These are phyloP conservation scores for Raddia guianensis DNA, from an alignment of 176 grass and related monocot species.

Conservation along the genomic window DNA sequence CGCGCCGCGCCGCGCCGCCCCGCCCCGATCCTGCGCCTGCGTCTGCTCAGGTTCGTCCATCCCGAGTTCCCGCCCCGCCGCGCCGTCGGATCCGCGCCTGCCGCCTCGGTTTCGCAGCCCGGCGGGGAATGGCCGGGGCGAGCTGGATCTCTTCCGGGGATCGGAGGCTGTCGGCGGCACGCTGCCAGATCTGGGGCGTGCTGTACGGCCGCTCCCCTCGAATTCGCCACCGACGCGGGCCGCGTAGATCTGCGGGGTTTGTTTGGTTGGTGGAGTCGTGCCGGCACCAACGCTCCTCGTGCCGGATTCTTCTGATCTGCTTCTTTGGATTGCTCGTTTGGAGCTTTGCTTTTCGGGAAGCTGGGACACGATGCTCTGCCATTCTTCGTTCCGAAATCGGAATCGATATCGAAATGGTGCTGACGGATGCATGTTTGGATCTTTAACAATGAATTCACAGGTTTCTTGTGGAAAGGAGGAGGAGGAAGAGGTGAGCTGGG, in stretches of 20 bases:
- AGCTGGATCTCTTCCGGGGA: background rate
- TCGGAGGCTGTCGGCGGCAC: background rate
- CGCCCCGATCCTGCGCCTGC: conserved; percentile 13
- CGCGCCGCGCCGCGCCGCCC: background rate
- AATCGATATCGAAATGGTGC: background rate
- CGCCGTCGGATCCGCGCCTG: background rate
- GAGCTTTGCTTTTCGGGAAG: background rate
- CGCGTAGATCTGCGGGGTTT: conserved; percentile 25
- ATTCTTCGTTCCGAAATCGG: background rate
- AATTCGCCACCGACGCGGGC: background rate
- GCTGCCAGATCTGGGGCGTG: conserved; percentile 39
- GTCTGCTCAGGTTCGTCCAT: conserved; percentile 47
- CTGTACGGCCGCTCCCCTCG: background rate
- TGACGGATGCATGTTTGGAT: conserved; percentile 17
- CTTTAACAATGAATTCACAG: conserved; percentile 33
- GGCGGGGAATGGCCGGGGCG: conserved; percentile 4
- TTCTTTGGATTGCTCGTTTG: background rate
- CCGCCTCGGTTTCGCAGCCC: background rate
- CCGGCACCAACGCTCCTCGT: background rate
- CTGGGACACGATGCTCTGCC: background rate
- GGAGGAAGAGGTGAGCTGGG: conserved; percentile 1
- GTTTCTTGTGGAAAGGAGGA: conserved; percentile 27
- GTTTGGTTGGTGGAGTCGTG: background rate
- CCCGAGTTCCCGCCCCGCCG: too few species aligned
- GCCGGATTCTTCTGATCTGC: background rate